Evolutionary conservation across 1,139 yeast species (phyloP).

Genomic region (Meyerozyma athensensis): DNA sequence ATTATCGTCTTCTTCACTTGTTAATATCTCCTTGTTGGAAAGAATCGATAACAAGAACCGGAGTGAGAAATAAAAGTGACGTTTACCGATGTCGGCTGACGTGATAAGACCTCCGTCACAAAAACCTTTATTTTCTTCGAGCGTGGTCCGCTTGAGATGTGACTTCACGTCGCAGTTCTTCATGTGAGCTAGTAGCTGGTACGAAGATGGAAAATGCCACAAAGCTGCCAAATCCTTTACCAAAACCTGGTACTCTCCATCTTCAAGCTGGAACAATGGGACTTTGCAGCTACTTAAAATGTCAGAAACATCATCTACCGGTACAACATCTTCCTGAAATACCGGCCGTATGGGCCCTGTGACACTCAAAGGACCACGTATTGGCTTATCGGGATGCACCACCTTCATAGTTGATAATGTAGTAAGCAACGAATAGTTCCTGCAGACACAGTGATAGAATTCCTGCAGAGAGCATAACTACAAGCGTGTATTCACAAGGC

Average conservation of each 20-base stretch:
- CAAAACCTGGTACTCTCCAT: conserved; percentile 20
- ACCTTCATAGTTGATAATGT: too few species aligned
- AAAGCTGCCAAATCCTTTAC: conserved; percentile 28
- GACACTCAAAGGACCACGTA: not conserved
- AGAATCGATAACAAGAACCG: conserved; percentile 17
- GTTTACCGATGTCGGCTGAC: conserved; percentile 14
- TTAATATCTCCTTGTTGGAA: conserved; percentile 14
- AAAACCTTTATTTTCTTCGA: conserved; percentile 21
- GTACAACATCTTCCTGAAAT: not conserved
- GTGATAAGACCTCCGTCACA: conserved; percentile 18
- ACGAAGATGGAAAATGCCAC: conserved; percentile 43
- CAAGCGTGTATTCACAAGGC: too few species aligned
- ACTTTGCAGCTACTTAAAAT: not conserved
- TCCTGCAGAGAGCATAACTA: too few species aligned
- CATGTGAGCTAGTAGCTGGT: conserved; percentile 31
- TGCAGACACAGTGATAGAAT: too few species aligned
- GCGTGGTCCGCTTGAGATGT: conserved; percentile 15
- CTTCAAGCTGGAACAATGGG: not conserved
- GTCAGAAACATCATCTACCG: not conserved
- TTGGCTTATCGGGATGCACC: not conserved
- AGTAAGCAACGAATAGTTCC: too few species aligned
- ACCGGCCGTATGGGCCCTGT: not conserved
- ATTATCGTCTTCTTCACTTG: not conserved
- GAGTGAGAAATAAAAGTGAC: conserved; percentile 28
- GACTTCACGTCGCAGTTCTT: conserved; percentile 16